Evolutionary conservation across 2,329 filamentous ascomycete species (phyloP).

Genomic region (Fusarium sp.): DNA sequence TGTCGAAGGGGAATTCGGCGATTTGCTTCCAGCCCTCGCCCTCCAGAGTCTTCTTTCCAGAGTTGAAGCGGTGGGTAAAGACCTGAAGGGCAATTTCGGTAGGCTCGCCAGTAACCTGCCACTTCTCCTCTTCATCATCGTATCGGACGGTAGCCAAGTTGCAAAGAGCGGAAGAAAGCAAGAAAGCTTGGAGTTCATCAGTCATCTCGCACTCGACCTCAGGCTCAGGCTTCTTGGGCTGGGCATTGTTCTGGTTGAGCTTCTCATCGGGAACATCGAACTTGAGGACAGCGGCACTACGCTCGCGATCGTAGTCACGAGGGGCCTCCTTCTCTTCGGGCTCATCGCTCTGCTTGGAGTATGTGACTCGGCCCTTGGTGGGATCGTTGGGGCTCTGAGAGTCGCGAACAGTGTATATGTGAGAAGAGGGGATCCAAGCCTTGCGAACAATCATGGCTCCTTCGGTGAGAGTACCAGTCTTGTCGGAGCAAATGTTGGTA

Average conservation of each 20-base stretch:
- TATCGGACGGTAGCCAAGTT: constrained; percentile 70
- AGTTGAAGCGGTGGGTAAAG: constrained; percentile 74
- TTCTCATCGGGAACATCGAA: constrained; percentile 71
- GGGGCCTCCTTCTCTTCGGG: constrained; percentile 52
- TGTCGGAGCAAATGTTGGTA: constrained; percentile 78
- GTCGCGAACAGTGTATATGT: constrained; percentile 68
- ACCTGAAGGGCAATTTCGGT: constrained; percentile 83
- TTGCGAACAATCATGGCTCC: constrained; percentile 77
- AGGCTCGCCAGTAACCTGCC: constrained; percentile 75
- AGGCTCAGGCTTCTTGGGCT: constrained; percentile 37
- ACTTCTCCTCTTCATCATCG: constrained; percentile 64
- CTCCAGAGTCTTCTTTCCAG: constrained; percentile 64
- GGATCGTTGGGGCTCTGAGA: constrained; percentile 71
- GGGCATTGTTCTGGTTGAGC: constrained; percentile 50
- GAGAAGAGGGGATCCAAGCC: constrained; percentile 69
- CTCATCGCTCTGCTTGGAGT: constrained; percentile 51
- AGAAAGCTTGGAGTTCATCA: constrained; percentile 60
- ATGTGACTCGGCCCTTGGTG: constrained; percentile 64
- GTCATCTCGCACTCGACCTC: constrained; percentile 58
- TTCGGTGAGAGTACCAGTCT: constrained; percentile 75
- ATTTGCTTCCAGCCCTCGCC: constrained; percentile 68
- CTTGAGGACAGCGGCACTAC: constrained; percentile 67
- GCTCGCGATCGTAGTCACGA: constrained; percentile 68
- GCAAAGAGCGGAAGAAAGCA: constrained; percentile 69
- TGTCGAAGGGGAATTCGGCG: constrained; percentile 82